Evolutionary conservation across 305 asterid genomes (phyloP).

Genomic region (Fraxinus floribunda): DNA sequence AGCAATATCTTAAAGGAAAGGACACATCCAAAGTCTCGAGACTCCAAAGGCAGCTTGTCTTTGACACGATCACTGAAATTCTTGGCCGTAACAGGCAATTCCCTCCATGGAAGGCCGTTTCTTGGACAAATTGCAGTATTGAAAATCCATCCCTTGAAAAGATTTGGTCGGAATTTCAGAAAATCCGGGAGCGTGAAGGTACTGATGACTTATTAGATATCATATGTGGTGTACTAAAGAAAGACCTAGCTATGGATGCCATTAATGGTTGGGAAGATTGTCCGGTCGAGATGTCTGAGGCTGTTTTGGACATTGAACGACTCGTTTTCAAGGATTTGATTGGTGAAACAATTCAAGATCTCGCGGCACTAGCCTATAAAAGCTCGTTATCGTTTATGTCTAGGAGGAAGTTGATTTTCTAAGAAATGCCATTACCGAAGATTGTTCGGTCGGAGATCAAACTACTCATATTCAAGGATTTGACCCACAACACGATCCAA

Average conservation of each 20-base stretch:
- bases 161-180: constrained; percentile 62
- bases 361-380: constrained; percentile 48
- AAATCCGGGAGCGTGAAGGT: constrained; percentile 42
- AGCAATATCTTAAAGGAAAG: constrained; percentile 66
- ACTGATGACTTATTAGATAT: constrained; percentile 58
- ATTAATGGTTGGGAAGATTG: constrained; percentile 71
- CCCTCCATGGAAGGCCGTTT: constrained; percentile 77
- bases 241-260: constrained; percentile 66
- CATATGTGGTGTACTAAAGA: constrained; percentile 65
- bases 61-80: constrained; percentile 66
- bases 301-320: constrained; percentile 77
- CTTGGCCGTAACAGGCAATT: constrained; percentile 53
- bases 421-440: background rate
- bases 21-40: constrained; percentile 54
- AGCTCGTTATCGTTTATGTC: constrained; percentile 30
- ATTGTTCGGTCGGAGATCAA: constrained; percentile 10
- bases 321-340: constrained; percentile 79
- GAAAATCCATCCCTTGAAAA: background rate
- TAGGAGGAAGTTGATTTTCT: constrained; percentile 81
- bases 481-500: constrained; percentile 58
- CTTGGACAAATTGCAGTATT: constrained; percentile 24
- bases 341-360: constrained; percentile 65
- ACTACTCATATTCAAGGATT: constrained; percentile 44
- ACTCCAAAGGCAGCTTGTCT: constrained; percentile 63
- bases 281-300: constrained; percentile 70